These are phyloP conservation scores for Penicillium atrosanguineum DNA, from an alignment of 495 filamentous ascomycete species.

Conservation along the genomic window DNA sequence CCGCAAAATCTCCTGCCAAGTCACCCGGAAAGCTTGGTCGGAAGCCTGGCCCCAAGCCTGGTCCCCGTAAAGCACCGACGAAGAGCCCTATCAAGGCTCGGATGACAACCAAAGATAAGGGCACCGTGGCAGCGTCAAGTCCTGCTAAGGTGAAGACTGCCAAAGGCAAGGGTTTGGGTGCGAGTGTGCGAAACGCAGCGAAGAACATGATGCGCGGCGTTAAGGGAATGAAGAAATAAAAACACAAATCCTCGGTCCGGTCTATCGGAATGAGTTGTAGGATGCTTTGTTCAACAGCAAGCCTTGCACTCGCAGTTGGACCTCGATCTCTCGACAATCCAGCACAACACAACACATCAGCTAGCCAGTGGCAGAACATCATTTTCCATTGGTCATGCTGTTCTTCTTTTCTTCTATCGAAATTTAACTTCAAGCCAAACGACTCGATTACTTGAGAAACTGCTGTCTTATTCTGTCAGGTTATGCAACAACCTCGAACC, in stretches of 20 bases:
- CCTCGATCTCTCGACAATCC: neutral
- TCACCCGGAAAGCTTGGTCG: neutral
- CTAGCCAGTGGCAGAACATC: neutral
- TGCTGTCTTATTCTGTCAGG: neutral
- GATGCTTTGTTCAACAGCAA: neutral
- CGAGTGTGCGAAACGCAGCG: constrained; percentile 18
- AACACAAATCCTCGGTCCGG: too few species aligned
- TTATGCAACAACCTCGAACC: neutral
- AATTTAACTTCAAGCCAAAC: neutral
- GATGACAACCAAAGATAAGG: constrained; percentile 13
- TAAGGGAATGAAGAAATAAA: constrained; percentile 19
- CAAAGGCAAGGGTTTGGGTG: constrained; percentile 7
- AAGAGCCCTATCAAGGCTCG: constrained; percentile 13
- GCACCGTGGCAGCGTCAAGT: constrained; percentile 6
- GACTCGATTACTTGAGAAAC: neutral
- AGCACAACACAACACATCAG: neutral
- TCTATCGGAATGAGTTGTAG: neutral
- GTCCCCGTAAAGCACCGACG: constrained; percentile 9
- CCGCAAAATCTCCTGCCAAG: constrained; percentile 10
- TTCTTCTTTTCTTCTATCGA: neutral
- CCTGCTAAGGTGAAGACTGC: constrained; percentile 4
- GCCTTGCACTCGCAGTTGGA: neutral
- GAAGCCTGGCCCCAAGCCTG: neutral
- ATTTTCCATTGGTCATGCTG: neutral
- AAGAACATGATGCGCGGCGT: constrained; percentile 15